A percentile compares a stretch with the other conserved stretches of the same genome.
These are phyloP conservation scores for Cyberlindnera galapagoensis DNA, from an alignment of 805 yeast species.

Conservation along the genomic window DNA sequence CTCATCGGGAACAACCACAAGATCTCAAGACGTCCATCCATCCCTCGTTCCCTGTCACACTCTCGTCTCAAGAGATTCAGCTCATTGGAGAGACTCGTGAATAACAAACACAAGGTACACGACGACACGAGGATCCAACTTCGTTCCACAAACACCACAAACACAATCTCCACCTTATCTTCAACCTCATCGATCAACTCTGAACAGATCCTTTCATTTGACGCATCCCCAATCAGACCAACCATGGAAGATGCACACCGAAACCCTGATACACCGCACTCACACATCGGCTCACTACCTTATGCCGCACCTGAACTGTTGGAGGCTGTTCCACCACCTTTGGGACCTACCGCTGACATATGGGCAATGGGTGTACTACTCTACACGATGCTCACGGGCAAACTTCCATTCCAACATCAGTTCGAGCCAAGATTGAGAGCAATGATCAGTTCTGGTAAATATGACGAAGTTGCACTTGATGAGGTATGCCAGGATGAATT, in stretches of 20 bases:
- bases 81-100: conserved; percentile 20
- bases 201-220: conserved; percentile 10
- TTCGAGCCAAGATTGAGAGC: conserved; percentile 75
- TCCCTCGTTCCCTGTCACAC: conserved; percentile 30
- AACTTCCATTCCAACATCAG: conserved; percentile 77
- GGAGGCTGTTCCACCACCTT: conserved; percentile 51
- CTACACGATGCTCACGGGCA: conserved; percentile 67
- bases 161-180: conserved; percentile 1
- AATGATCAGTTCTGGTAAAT: conserved; percentile 63
- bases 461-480: conserved; percentile 40
- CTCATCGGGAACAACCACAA: conserved; percentile 21
- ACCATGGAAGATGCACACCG: conserved; percentile 1
- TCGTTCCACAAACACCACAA: conserved; percentile 1
- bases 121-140: conserved; percentile 23
- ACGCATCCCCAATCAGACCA: conserved; percentile 13
- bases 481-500: conserved; percentile 31
- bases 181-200: no score
- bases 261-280: conserved; percentile 38
- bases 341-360: conserved; percentile 66
- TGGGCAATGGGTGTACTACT: conserved; percentile 88
- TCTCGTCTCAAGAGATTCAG: conserved; percentile 10
- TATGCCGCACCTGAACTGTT: conserved; percentile 88
- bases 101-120: conserved; percentile 24
- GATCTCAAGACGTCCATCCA: conserved; percentile 24
- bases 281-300: conserved; percentile 83